These are phyloP conservation scores for Colletotrichum orbiculare DNA, from an alignment of 2,329 filamentous ascomycete genomes.

Conservation along the genomic window DNA sequence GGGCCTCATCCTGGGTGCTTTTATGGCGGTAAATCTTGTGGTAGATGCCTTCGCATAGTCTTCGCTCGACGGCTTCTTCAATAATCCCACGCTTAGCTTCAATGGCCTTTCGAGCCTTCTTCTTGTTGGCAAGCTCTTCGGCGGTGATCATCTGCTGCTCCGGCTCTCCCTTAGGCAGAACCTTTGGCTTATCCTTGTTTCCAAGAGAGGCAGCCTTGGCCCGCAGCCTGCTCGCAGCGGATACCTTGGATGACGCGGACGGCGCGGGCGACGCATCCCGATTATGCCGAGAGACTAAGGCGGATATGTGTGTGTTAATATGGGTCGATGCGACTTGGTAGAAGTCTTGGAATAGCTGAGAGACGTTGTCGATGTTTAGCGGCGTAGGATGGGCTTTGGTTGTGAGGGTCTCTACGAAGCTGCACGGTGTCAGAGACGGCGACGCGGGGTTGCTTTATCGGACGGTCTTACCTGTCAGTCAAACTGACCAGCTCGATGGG, in stretches of 20 bases:
- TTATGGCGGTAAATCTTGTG: constrained; percentile 90
- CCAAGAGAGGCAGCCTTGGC: constrained; percentile 66
- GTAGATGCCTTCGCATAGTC: constrained; percentile 87
- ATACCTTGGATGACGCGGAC: constrained; percentile 65
- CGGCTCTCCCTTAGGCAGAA: constrained; percentile 53
- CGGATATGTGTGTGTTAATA: constrained; percentile 87
- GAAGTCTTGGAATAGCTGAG: constrained; percentile 93
- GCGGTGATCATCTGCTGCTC: constrained; percentile 91
- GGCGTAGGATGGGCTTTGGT: constrained; percentile 89
- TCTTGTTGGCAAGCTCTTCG: constrained; percentile 83
- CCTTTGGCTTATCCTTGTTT: constrained; percentile 62
- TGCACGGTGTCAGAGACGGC: constrained; percentile 47
- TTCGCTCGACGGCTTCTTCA: constrained; percentile 91
- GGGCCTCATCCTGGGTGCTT: constrained; percentile 91
- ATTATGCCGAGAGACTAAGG: constrained; percentile 79
- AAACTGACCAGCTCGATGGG: constrained; percentile 93
- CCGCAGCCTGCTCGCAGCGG: constrained; percentile 66
- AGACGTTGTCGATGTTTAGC: constrained; percentile 83
- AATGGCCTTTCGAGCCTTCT: constrained; percentile 79
- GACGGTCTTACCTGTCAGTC: constrained; percentile 77
- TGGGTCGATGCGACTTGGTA: constrained; percentile 84
- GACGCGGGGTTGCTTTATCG: not conserved
- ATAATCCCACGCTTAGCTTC: constrained; percentile 81
- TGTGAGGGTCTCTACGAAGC: constrained; percentile 90
- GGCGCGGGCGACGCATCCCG: constrained; percentile 71